Evolutionary conservation across 352 stramenopile genomes (phyloP).

Genomic region (Phytophthora aleatoria): DNA sequence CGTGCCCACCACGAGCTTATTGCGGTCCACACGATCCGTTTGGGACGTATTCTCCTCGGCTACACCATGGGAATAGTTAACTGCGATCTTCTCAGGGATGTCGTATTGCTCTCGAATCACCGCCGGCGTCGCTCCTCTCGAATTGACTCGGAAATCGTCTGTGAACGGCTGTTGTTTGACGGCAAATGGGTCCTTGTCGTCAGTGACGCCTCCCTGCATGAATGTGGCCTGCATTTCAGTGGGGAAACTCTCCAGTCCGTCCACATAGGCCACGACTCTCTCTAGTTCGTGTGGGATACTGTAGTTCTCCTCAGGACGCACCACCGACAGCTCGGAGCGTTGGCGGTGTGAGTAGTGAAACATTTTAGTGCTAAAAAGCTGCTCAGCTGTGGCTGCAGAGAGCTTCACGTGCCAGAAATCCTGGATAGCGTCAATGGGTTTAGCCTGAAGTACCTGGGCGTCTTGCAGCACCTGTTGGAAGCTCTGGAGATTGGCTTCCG

Average conservation of each 20-base stretch:
- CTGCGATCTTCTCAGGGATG: conserved; percentile 36
- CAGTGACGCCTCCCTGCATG: conserved; percentile 34
- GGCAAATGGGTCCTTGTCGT: conserved; percentile 43
- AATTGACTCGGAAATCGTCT: conserved; percentile 14
- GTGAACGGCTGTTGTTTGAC: conserved; percentile 32
- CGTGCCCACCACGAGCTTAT: conserved; percentile 66
- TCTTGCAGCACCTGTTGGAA: conserved; percentile 20
- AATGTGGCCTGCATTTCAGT: conserved; percentile 63
- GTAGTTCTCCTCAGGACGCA: conserved; percentile 49
- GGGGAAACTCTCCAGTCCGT: conserved; percentile 76
- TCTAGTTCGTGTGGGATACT: conserved; percentile 43
- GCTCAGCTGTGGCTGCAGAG: conserved; percentile 46
- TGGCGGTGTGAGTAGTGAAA: conserved; percentile 51
- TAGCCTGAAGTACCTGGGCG: conserved; percentile 8
- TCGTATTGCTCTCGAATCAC: conserved; percentile 67
- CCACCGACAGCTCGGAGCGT: conserved; percentile 35
- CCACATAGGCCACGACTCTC: conserved; percentile 58
- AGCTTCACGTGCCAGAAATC: conserved; percentile 60
- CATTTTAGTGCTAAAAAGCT: conserved; percentile 56
- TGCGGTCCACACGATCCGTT: conserved; percentile 18
- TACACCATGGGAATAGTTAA: conserved; percentile 7
- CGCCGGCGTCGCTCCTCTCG: conserved; percentile 40
- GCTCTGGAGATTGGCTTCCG: conserved; percentile 9
- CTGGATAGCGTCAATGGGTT: conserved; percentile 30
- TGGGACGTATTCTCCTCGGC: conserved; percentile 6